phyloP scores from a whole-genome alignment of 495 filamentous ascomycete genomes.

The Aspergillus olivimuriae region DNA sequence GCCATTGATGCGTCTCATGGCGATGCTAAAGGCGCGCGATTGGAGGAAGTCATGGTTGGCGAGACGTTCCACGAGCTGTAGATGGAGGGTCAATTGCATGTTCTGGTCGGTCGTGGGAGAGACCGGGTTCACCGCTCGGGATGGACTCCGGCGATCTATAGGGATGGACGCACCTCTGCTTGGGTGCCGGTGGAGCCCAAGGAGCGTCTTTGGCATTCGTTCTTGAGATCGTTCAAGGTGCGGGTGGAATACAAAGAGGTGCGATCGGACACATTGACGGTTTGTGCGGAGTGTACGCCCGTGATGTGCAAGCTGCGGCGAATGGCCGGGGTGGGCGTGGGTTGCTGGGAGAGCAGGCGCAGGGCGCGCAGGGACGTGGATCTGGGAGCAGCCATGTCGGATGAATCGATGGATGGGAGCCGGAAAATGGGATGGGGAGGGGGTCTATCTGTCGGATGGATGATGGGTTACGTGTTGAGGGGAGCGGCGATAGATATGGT shows the following conservation, averaged over 20 bases:
- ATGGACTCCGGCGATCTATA: not conserved
- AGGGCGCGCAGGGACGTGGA: slow-evolving; percentile 45
- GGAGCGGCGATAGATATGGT: too few species aligned
- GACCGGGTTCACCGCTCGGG: too few species aligned
- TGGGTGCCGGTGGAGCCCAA: slow-evolving; percentile 28
- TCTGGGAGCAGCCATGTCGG: slow-evolving; percentile 44
- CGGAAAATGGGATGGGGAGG: not conserved
- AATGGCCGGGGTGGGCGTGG: slow-evolving; percentile 24
- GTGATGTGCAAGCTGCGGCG: slow-evolving; percentile 50
- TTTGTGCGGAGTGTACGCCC: slow-evolving; percentile 43
- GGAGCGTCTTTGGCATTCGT: slow-evolving; percentile 33
- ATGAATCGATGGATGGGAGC: not conserved
- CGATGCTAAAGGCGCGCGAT: slow-evolving; percentile 49
- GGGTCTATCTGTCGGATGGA: slow-evolving; percentile 3
- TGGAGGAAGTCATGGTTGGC: slow-evolving; percentile 47
- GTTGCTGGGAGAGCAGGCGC: slow-evolving; percentile 39
- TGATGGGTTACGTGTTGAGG: too few species aligned
- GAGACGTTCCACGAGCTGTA: slow-evolving; percentile 45
- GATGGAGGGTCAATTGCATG: too few species aligned
- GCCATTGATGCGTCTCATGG: slow-evolving; percentile 41
- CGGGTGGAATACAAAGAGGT: slow-evolving; percentile 30
- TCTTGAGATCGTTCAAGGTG: slow-evolving; percentile 34
- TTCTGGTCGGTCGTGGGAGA: too few species aligned
- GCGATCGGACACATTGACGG: slow-evolving; percentile 28
- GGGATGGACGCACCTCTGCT: slow-evolving; percentile 24